A percentile compares a stretch with the other conserved stretches of the same genome.
phyloP scores from a whole-genome alignment of 352 stramenopile species.

The Globisporangium lucens region DNA sequence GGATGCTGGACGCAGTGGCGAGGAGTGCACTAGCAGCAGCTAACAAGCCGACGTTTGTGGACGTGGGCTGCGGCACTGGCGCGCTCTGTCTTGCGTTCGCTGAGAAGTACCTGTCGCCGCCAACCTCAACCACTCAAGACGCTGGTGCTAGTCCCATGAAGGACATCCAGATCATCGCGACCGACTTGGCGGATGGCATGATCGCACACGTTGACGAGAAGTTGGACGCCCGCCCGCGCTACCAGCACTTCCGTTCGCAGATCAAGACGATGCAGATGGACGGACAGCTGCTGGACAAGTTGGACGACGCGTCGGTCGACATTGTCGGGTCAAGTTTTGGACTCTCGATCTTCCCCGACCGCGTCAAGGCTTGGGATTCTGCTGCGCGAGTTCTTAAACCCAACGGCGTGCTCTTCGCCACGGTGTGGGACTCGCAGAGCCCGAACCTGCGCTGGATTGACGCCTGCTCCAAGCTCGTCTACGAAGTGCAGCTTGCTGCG shows the following conservation, averaged over 20 bases:
- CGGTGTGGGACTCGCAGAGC: no score
- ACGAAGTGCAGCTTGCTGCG: no score
- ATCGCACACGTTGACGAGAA: neutral
- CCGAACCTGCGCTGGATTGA: neutral
- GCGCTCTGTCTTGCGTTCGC: neutral
- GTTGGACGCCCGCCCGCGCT: neutral
- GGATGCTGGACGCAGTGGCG: neutral
- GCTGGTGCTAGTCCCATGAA: neutral
- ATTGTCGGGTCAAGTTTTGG: neutral
- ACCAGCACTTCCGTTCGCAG: neutral
- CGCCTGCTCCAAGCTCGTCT: no score
- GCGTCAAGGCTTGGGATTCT: neutral
- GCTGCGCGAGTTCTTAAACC: neutral
- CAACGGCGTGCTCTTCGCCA: neutral
- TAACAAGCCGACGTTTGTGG: neutral
- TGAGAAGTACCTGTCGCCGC: neutral
- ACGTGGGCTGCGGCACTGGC: neutral
- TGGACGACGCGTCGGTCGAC: neutral
- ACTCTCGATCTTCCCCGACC: neutral
- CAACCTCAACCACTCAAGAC: no score
- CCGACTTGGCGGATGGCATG: neutral
- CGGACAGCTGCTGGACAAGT: neutral
- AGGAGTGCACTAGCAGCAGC: neutral
- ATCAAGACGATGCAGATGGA: neutral
- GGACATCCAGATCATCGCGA: neutral